Evolutionary conservation across 768 basidiomycete genomes (phyloP).

Genomic region (Fomitopsis pulvina): DNA sequence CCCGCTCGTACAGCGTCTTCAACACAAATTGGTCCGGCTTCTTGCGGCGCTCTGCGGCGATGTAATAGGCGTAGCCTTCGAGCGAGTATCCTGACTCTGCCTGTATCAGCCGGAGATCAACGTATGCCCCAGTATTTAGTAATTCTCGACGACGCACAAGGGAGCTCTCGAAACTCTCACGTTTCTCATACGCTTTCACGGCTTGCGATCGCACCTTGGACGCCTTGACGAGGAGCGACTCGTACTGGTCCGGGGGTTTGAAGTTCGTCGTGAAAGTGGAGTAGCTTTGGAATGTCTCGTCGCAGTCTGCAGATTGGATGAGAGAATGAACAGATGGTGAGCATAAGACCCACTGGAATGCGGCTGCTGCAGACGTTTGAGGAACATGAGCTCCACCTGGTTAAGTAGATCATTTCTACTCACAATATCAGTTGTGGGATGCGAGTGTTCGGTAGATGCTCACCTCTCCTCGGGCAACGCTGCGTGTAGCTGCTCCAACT

Average conservation of each 20-base stretch:
- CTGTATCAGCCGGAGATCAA: constrained; percentile 12
- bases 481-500: constrained; percentile 52
- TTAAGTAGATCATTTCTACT: constrained; percentile 38
- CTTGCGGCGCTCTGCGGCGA: constrained; percentile 53
- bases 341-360: constrained; percentile 53
- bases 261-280: constrained; percentile 84
- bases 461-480: constrained; percentile 43
- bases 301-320: constrained; percentile 47
- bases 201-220: constrained; percentile 64
- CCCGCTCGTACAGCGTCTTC: constrained; percentile 63
- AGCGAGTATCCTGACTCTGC: constrained; percentile 33
- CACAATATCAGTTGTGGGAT: neutral
- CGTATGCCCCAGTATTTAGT: neutral
- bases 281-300: constrained; percentile 79
- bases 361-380: constrained; percentile 67
- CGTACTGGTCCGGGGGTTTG: constrained; percentile 71
- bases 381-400: constrained; percentile 49
- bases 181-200: constrained; percentile 51
- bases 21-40: constrained; percentile 52
- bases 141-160: constrained; percentile 38
- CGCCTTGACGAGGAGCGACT: constrained; percentile 65
- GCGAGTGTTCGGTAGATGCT: neutral
- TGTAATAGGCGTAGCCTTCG: constrained; percentile 56
- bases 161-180: constrained; percentile 55
- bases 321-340: neutral